Evolutionary conservation across 768 basidiomycete species (phyloP).

Genomic region (Clavaria fumosa): DNA sequence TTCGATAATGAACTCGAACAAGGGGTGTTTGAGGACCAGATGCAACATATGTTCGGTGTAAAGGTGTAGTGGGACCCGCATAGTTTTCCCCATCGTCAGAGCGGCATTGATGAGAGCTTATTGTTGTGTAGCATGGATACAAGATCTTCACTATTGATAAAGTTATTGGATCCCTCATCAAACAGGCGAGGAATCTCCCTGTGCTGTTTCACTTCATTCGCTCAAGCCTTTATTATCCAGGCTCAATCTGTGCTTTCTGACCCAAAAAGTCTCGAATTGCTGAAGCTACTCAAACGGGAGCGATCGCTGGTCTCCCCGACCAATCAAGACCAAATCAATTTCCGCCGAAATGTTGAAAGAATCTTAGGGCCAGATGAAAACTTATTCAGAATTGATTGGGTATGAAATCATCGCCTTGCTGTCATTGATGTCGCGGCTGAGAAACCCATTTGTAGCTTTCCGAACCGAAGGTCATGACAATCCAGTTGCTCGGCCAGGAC

Average conservation of each 20-base stretch:
- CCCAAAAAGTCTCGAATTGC: constrained; percentile 52
- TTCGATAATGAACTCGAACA: constrained; percentile 91
- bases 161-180: constrained; percentile 74
- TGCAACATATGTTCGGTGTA: constrained; percentile 76
- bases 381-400: constrained; percentile 71
- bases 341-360: constrained; percentile 50
- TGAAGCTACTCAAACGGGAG: constrained; percentile 57
- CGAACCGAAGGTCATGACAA: constrained; percentile 47
- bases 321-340: constrained; percentile 57
- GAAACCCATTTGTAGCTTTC: constrained; percentile 33
- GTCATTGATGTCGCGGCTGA: neutral
- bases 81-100: too few species aligned
- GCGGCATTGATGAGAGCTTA: neutral
- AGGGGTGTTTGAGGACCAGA: constrained; percentile 75
- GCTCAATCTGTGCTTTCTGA: constrained; percentile 58
- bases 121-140: constrained; percentile 44
- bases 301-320: constrained; percentile 41
- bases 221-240: too few species aligned
- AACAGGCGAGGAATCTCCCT: constrained; percentile 41
- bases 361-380: constrained; percentile 65
- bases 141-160: constrained; percentile 92
- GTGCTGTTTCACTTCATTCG: too few species aligned
- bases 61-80: too few species aligned
- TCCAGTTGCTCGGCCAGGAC: constrained; percentile 69
- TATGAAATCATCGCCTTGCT: constrained; percentile 13